These are phyloP conservation scores for Penicillium verhagenii DNA, from an alignment of 495 filamentous ascomycete species.

Conservation along the genomic window DNA sequence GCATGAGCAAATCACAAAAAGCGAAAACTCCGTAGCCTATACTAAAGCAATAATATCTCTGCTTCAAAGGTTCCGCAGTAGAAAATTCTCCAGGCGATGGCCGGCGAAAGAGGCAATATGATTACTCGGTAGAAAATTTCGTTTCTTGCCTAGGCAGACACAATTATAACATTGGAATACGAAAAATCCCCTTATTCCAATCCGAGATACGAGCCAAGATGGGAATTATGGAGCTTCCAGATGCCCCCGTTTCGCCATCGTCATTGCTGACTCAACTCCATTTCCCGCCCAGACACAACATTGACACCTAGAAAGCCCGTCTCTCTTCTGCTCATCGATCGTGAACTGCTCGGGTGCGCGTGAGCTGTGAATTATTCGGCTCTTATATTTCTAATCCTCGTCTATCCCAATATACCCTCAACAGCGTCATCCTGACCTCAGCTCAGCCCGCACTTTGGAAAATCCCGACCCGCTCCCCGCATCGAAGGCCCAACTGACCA, in stretches of 20 bases:
- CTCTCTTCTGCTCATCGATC: slow-evolving; percentile 6
- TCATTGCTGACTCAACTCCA: slow-evolving; percentile 28
- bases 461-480: slow-evolving; percentile 29
- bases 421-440: not conserved
- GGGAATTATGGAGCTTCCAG: no score
- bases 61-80: not conserved
- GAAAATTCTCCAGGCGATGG: no score
- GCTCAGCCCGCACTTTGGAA: slow-evolving; percentile 1
- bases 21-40: slow-evolving; percentile 9
- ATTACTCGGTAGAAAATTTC: no score
- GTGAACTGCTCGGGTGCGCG: not conserved
- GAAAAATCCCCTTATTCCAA: no score
- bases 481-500: slow-evolving; percentile 17
- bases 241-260: slow-evolving; percentile 12
- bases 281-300: slow-evolving; percentile 18
- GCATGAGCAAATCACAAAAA: slow-evolving; percentile 3
- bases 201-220: not conserved
- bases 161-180: not conserved
- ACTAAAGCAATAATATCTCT: not conserved
- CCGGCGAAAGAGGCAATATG: not conserved
- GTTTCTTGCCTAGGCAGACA: slow-evolving; percentile 10
- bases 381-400: not conserved
- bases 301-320: not conserved
- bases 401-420: not conserved
- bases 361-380: not conserved